Conservation (phyloP, 164 flowering plant genomes). For the Macadamia tetraphylla region DNA sequence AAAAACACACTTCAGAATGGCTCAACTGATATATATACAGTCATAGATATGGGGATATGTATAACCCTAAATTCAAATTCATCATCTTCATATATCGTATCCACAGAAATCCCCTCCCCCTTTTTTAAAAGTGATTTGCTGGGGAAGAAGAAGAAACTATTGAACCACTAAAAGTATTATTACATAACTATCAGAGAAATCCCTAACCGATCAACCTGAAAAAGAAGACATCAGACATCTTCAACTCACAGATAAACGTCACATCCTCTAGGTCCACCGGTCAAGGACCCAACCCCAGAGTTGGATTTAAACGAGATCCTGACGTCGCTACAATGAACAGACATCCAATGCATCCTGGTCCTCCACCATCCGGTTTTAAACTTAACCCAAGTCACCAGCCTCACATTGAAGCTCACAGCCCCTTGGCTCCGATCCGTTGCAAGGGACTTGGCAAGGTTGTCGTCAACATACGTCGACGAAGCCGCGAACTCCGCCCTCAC, state of each 20-base stretch:
- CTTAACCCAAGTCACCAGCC: constrained; percentile 30
- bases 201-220: neutral
- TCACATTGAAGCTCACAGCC: constrained; percentile 37
- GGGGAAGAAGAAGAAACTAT: neutral
- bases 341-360: constrained; percentile 33
- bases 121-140: too few relatives aligned
- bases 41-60: neutral
- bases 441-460: constrained; percentile 11
- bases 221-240: neutral
- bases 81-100: neutral
- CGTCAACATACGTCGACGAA: constrained; percentile 26
- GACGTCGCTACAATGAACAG: constrained; percentile 42
- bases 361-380: constrained; percentile 48
- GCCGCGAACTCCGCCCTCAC: constrained; percentile 34
- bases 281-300: constrained; percentile 26
- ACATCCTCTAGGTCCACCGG: constrained; percentile 41
- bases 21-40: neutral
- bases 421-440: constrained; percentile 35
- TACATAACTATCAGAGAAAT: too few relatives aligned
- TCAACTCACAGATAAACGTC: constrained; percentile 35
- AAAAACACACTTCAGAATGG: neutral
- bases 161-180: neutral
- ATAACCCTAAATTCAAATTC: neutral
- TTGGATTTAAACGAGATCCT: constrained; percentile 25
- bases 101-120: neutral